These are phyloP conservation scores for Schwanniomyces yamadae DNA, from an alignment of 805 yeast species.

Conservation along the genomic window DNA sequence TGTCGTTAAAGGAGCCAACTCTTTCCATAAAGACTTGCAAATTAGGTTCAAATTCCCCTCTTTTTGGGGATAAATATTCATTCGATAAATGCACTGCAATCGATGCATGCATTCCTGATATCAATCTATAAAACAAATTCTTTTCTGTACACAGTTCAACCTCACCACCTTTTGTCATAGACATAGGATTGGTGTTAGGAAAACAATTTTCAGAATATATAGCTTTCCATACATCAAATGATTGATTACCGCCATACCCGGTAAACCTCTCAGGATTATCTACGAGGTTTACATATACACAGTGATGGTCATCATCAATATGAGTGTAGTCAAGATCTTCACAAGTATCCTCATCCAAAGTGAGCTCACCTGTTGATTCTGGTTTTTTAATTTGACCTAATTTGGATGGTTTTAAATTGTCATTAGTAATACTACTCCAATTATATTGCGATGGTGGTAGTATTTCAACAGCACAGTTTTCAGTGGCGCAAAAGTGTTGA, in stretches of 20 bases:
- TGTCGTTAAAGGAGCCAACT: constrained; percentile 87
- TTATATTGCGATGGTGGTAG: constrained; percentile 63
- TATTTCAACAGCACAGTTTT: constrained; percentile 87
- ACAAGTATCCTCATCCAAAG: constrained; percentile 17
- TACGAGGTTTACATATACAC: constrained; percentile 80
- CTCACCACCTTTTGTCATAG: constrained; percentile 30
- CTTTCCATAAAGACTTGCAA: constrained; percentile 78
- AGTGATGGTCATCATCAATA: constrained; percentile 60
- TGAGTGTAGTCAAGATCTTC: constrained; percentile 68
- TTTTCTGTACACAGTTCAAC: constrained; percentile 73
- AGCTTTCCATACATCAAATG: constrained; percentile 88
- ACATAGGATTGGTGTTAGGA: constrained; percentile 45
- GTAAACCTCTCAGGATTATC: constrained; percentile 96
- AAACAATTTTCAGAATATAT: constrained; percentile 92
- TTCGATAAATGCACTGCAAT: constrained; percentile 90
- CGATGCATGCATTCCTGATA: constrained; percentile 94
- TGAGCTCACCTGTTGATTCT: constrained; percentile 10
- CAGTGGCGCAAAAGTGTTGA: constrained; percentile 78
- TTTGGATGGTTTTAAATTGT: constrained; percentile 69
- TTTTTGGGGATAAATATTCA: constrained; percentile 66
- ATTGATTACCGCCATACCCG: constrained; percentile 92
- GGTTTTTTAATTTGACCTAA: constrained; percentile 48
- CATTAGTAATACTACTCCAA: constrained; percentile 53
- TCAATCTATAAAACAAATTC: constrained; percentile 78
- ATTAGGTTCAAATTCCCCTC: constrained; percentile 84